Evolutionary conservation across 1,139 yeast genomes (phyloP), one percentile per base, ranked within the genome.

Genomic region (Taphrina deformans): DNA sequence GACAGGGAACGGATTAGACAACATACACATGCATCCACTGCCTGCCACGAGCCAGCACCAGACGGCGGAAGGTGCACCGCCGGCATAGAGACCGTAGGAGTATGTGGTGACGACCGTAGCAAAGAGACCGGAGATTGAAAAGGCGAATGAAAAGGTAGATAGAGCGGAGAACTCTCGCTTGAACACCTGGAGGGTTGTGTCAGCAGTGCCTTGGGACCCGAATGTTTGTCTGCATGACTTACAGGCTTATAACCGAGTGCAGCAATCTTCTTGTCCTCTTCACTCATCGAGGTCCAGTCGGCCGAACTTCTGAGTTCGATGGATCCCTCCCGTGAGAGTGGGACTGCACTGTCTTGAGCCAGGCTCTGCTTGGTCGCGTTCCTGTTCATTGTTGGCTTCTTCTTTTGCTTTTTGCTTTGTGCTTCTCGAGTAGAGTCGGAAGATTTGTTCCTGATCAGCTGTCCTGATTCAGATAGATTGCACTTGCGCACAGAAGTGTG

Each of bases 171-270:
- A 77, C 70, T 87, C 89, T 73, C 93, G 83, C 72, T 83, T 83
- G 74, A 87, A 84, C 72, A 87, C 92, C 70, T 84, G 89, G 72
- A 85, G 35, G 85, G 18, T 18, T 4, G 14, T 12, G 29, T 45
- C 50, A 45, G 29, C 18, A 23, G 7, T 4, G 29, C 27, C 18
- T 23, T 45, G 5, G 6, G 26, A 24, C 26, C 7, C 29, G n/a
- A 12, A 4, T 12, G 29, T 6, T 45, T 45, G 27, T 24, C 14
- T 12, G 6, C 23, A 9, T 18, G 16, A 31, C 55, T 16, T 31
- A 87, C 92, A 70, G 84, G 89, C 72, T 85, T 85, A 73, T 87
- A 87, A 51, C 93, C 93, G 71, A 87, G 79, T 40, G 73, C 72
- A 63, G 73, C 76, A 58, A 77, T 70, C 23, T 45, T 14, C n/a